Conservation (phyloP, 2,329 filamentous ascomycete genomes). For the Xylaria multiplex region DNA sequence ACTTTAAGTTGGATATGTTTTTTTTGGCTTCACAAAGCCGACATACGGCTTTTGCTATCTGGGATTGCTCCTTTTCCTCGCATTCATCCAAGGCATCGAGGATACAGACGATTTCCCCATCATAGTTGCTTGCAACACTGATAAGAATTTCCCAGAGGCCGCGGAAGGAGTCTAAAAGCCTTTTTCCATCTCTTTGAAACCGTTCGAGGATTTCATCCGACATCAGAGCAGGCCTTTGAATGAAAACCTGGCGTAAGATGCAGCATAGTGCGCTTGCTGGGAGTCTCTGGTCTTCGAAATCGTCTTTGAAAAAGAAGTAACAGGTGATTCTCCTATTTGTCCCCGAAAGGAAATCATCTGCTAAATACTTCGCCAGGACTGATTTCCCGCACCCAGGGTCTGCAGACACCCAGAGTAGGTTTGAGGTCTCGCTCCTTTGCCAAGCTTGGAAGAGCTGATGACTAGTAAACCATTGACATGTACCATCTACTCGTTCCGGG, state of each 20-base stretch:
- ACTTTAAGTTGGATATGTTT: conserved; percentile 13
- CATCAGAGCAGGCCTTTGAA: conserved; percentile 40
- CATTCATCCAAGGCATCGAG: conserved; percentile 29
- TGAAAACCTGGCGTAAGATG: conserved; percentile 52
- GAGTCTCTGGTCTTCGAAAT: conserved; percentile 47
- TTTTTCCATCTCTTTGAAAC: conserved; percentile 38
- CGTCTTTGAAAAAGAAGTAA: conserved; percentile 60
- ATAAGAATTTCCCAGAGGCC: conserved; percentile 39
- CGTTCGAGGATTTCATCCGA: conserved; percentile 36
- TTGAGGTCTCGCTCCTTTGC: conserved; percentile 5
- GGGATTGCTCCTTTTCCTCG: not conserved
- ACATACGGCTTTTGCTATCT: not conserved
- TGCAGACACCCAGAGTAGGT: conserved; percentile 36
- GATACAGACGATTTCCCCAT: conserved; percentile 26
- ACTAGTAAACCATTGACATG: conserved; percentile 19
- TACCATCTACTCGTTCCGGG: conserved; percentile 5
- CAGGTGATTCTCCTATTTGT: conserved; percentile 41
- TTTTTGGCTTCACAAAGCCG: not conserved
- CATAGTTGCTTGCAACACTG: not conserved
- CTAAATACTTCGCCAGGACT: conserved; percentile 52
- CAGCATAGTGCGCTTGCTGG: conserved; percentile 14
- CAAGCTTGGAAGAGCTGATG: conserved; percentile 3
- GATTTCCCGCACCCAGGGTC: conserved; percentile 59
- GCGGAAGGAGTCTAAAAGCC: conserved; percentile 37
- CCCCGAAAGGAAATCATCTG: conserved; percentile 45